Evolutionary conservation across 345 rosid genomes (phyloP), one percentile per base, ranked within the genome.

Genomic region (Citropsis articulata): DNA sequence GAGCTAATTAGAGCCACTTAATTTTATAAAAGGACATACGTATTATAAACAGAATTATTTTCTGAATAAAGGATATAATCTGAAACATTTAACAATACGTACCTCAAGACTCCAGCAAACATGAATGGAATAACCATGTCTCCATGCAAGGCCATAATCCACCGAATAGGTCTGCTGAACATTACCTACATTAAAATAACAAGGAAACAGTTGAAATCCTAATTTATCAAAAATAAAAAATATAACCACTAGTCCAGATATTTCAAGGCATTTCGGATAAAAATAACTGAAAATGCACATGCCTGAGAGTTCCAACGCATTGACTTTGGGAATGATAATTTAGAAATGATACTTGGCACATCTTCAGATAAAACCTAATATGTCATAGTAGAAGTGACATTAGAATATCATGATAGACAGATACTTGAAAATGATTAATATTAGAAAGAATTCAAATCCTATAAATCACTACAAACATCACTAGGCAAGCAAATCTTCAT

Each of bases 291-390:
- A 25, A 82, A 4, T 62, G 73, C 71, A 82, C 56, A 45, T 79
- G 86, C 96, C 93, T 87, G 93, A 82, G 99, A 95, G 85, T 89
- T 93, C 99, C 99, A 95, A 42, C 96, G 96, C 98, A 95, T 95
- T 10, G 99, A 89, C 88, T 93, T 95, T 35, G 92, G 91, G 88
- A 95, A 95, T 72, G 97, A 85, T 86, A 95, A 85, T 83, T 88
- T 93, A 75, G 92, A 85, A 82, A 95, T 84, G 77, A 81, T 76
- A 80, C 79, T 82, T 24, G 99, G 96, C 80, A 95, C 86, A 64
- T 91, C 96, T 86, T 91, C 96, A 76, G 96, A 90, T 66, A 95
- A 82, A 84, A 93, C 93, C 99, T 95, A 85, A 62, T 35, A 75
- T 21, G 69, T 22, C 69, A 65, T 9, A 63, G 57, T 36, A 77